These are phyloP conservation scores for Mortierella sp. DNA, from an alignment of 371 early-diverging fungal genomes.

Conservation along the genomic window DNA sequence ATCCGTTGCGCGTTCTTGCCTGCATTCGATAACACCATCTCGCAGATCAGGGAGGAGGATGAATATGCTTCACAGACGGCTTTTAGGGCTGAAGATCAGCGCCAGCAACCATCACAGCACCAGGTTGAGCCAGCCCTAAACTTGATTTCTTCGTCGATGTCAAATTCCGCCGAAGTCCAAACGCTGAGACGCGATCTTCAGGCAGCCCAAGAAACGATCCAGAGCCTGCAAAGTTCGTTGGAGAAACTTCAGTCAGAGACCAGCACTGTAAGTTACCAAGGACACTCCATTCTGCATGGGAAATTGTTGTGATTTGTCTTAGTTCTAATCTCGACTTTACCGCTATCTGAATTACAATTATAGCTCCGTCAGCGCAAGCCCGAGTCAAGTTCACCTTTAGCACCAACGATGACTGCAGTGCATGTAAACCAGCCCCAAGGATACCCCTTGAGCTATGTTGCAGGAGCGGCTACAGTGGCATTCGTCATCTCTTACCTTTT, in stretches of 20 bases:
- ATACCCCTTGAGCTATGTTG: constrained; percentile 61
- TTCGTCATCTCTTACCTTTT: constrained; percentile 63
- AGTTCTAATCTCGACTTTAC: too few species aligned
- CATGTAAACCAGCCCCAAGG: constrained; percentile 62
- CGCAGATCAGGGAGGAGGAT: constrained; percentile 29
- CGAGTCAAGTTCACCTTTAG: constrained; percentile 16
- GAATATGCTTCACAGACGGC: constrained; percentile 2
- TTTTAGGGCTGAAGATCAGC: not conserved
- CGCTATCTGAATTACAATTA: not conserved
- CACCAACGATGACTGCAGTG: constrained; percentile 56
- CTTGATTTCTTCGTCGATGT: not conserved
- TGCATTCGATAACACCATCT: constrained; percentile 23
- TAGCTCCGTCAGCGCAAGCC: constrained; percentile 39
- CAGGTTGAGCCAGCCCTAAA: not conserved
- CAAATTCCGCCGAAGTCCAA: constrained; percentile 12
- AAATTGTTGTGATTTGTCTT: too few species aligned
- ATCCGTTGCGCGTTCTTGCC: constrained; percentile 65
- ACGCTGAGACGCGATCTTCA: constrained; percentile 42
- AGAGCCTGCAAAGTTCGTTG: constrained; percentile 22
- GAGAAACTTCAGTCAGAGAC: constrained; percentile 33
- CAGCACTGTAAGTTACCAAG: constrained; percentile 26
- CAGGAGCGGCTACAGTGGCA: constrained; percentile 54
- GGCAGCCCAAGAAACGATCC: constrained; percentile 24
- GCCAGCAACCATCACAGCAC: constrained; percentile 1
- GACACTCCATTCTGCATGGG: too few species aligned